phyloP scores from a whole-genome alignment of 2,329 filamentous ascomycete genomes.

The Aspergillus spinulosporus region DNA sequence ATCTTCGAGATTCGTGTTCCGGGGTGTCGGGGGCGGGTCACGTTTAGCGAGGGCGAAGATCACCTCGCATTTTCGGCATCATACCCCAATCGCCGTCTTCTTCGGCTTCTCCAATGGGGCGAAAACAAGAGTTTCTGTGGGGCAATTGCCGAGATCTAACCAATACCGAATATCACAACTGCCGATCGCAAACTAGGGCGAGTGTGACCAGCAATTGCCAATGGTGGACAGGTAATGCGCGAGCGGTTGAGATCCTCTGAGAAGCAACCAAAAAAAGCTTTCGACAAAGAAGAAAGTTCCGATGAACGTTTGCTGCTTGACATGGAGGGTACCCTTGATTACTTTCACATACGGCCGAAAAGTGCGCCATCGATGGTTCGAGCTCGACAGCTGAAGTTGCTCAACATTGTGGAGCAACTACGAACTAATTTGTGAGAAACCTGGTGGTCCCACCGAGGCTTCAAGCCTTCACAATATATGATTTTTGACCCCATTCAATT shows the following conservation, averaged over 20 bases:
- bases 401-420: not conserved
- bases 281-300: not conserved
- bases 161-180: constrained; percentile 17
- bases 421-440: not conserved
- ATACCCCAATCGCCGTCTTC: not conserved
- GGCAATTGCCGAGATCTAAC: constrained; percentile 9
- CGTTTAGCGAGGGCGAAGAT: not conserved
- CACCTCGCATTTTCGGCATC: not conserved
- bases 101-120: constrained; percentile 4
- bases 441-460: constrained; percentile 1
- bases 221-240: not conserved
- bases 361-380: not conserved
- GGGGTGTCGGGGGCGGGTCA: not conserved
- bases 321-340: not conserved
- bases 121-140: constrained; percentile 20
- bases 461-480: not conserved
- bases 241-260: not conserved
- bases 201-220: constrained; percentile 7
- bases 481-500: too few relatives aligned
- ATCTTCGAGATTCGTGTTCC: not conserved
- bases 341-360: constrained; percentile 24
- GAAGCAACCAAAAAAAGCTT: not conserved
- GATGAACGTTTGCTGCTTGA: not conserved
- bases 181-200: constrained; percentile 18
- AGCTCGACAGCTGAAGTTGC: not conserved